Evolutionary conservation across 441 rosid genomes (phyloP).

Genomic region (Jatropha multifida): DNA sequence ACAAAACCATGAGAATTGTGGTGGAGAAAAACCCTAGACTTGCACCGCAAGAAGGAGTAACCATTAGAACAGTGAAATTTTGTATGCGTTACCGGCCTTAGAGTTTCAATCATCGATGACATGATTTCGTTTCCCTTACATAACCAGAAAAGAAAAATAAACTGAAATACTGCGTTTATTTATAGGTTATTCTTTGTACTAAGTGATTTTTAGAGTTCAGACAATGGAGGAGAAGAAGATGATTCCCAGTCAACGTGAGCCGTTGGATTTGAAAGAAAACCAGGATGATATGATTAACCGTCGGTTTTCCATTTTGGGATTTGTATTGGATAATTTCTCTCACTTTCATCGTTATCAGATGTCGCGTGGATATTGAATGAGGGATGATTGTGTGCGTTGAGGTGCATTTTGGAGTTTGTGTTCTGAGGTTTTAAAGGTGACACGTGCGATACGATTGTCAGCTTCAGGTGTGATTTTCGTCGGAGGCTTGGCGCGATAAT

Average conservation of each 20-base stretch:
- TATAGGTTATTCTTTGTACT: background rate
- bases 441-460: background rate
- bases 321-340: slow-evolving; percentile 3
- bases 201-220: background rate
- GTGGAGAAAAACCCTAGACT: slow-evolving; percentile 41
- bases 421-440: background rate
- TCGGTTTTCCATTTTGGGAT: background rate
- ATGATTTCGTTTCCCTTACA: slow-evolving; percentile 20
- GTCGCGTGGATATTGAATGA: no score
- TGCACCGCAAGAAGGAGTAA: slow-evolving; percentile 30
- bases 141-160: background rate
- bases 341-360: background rate
- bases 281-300: background rate
- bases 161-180: background rate
- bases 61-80: slow-evolving; percentile 32
- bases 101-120: slow-evolving; percentile 48
- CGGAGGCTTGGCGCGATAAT: slow-evolving; percentile 9
- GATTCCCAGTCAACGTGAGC: slow-evolving; percentile 21
- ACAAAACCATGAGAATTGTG: slow-evolving; percentile 35
- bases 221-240: background rate
- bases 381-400: slow-evolving; percentile 1
- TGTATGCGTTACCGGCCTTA: slow-evolving; percentile 41
- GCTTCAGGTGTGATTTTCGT: background rate
- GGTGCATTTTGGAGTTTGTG: background rate
- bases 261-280: slow-evolving; percentile 36